Evolutionary conservation across 192 early-diverging fungal species (phyloP), one percentile per base, ranked within the genome.

Genomic region (Podila epigama): DNA sequence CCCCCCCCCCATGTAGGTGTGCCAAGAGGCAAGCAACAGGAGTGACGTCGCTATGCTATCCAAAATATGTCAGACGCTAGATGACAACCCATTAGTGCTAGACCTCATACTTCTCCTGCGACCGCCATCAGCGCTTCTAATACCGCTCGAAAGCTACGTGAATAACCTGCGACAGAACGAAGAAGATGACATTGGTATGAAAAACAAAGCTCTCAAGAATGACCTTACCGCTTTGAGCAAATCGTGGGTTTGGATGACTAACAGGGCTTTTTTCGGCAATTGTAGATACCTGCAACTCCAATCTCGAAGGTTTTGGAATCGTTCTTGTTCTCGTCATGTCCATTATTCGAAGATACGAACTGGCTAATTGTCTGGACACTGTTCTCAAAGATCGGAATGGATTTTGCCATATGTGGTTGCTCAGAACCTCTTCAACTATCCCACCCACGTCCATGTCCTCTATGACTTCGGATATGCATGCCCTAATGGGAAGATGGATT

Each of bases 271-370:
- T n/a, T n/a, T n/a, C n/a, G n/a, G n/a, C 22, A 0, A 44, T 9
- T 5, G 16, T 68, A 75, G 73, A 77, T n/a, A 68, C 73, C 10
- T 77, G 73, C 51, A 77, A 77, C 40, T 63, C 66, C 6, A 77
- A 77, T 42, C 33, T 77, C 25, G 73, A 77, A 27, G 73, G 73
- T 1, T 48, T 77, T 42, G 73, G 73, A 6, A 59, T 48, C 18
- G 73, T 77, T 5, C 33, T 77, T 39, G 64, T 68, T n/a, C 40
- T 77, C 16, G 60, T 68, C 32, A 68, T 77, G 66, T 64, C 73
- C 29, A 68, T 64, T 10, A 62, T 77, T 54, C 65, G 73, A n/a
- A 36, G 73, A 58, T 77, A 77, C 33, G 73, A 77, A 8, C 66
- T 77, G 25, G 44, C 55, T 31, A 56, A 57, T 27, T 77, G 73